Evolutionary conservation across 352 stramenopile genomes (phyloP), one percentile per base, ranked within the genome.

Genomic region (Aphanomyces stellatus): DNA sequence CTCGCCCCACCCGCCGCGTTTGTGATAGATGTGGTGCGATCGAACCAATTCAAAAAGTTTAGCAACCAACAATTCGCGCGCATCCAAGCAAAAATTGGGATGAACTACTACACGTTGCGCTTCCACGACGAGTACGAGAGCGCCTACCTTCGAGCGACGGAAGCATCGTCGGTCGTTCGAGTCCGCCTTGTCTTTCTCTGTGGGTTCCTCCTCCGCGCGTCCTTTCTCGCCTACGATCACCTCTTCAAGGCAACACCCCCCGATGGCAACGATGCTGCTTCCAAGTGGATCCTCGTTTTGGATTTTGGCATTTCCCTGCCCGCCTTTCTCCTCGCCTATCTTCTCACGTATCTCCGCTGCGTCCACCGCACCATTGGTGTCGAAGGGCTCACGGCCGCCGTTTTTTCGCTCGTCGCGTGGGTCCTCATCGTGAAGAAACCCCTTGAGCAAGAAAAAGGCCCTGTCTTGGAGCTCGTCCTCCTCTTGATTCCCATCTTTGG

Each of bases 401-500:
- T 64, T 30, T 80, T 82, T 48, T 57, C 80, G 17, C 33, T 76
- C 0, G 41, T 78, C 13, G 74, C 76, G 0, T 41, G 27, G 1
- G 51, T 78, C 2, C 56, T 82, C 37, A 79, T 74, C 10, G 62
- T 62, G 15, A 70, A 80, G 41, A 82, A 82, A 46, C 57, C 77
- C 11, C 25, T 82, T 3, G 53, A 76, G 2, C 40, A 55, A 15
- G 69, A 27, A 15, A 70, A 53, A 63, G 72, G 74, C 1, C 74
- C 76, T 15, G 51, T 78, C 17, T 76, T 82, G 19, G 46, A 74
- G 25, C 59, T 82, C n/a, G 76, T 79, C 30, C 53, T 82, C 31
- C 67, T 79, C 0, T 70, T 82, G n/a, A 65, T 80, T 1, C 70
- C 76, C 2, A 73, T 82, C 19, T 82, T 82, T 60, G 74, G 76